Conservation (phyloP, 495 filamentous ascomycete genomes). For the Neurospora intermedia region DNA sequence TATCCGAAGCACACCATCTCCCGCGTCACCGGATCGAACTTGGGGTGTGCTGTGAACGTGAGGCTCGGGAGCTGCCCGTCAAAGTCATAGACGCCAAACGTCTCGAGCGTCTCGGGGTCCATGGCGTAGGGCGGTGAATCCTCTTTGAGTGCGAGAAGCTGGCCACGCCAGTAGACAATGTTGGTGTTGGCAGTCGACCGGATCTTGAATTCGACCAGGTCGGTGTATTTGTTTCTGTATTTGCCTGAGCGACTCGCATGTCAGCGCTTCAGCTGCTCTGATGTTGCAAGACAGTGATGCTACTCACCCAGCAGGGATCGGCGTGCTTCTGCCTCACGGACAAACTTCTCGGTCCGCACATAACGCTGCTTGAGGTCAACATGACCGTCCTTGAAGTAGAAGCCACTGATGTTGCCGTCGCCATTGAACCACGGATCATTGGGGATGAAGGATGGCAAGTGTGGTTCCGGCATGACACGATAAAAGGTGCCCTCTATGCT, state of each 20-base stretch:
- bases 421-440: constrained; percentile 12
- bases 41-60: constrained; percentile 48
- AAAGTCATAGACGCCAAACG: constrained; percentile 37
- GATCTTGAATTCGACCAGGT: constrained; percentile 32
- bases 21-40: constrained; percentile 42
- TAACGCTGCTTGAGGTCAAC: constrained; percentile 38
- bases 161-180: constrained; percentile 35
- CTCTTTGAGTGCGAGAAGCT: constrained; percentile 41
- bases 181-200: constrained; percentile 42
- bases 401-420: constrained; percentile 33
- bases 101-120: constrained; percentile 42
- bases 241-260: constrained; percentile 12
- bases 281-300: background rate
- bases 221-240: constrained; percentile 42
- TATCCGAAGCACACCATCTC: constrained; percentile 44
- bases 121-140: constrained; percentile 39
- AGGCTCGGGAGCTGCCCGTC: constrained; percentile 40
- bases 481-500: constrained; percentile 33
- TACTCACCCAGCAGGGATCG: constrained; percentile 24
- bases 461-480: constrained; percentile 27
- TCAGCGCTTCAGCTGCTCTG: background rate
- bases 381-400: constrained; percentile 35
- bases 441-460: constrained; percentile 5
- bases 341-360: constrained; percentile 38
- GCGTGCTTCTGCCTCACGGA: constrained; percentile 27